These are phyloP conservation scores for Syzygium syzygioides DNA, from an alignment of 441 rosid genomes.

Conservation along the genomic window DNA sequence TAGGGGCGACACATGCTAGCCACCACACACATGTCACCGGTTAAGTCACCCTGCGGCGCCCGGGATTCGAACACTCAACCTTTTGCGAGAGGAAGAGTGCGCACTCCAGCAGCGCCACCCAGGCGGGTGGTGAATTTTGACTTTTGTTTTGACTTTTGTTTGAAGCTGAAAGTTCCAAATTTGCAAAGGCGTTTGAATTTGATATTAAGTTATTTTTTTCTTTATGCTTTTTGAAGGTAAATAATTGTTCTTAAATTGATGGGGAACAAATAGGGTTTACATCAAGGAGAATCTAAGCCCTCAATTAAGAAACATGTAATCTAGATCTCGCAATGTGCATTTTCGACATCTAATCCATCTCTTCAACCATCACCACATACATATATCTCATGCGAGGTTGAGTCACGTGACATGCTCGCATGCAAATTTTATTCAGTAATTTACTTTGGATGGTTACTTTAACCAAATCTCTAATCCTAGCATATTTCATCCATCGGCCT, in stretches of 20 bases:
- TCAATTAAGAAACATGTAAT: neutral
- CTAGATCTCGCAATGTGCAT: neutral
- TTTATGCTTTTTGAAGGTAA: neutral
- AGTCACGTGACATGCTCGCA: neutral
- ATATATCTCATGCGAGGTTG: neutral
- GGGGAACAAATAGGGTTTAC: neutral
- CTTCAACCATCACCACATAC: neutral
- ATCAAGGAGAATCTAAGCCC: neutral
- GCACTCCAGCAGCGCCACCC: no score
- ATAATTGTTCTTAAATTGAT: no score
- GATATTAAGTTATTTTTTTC: no score
- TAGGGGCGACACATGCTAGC: no score
- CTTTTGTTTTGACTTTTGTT: no score
- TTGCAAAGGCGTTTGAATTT: neutral
- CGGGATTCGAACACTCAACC: no score
- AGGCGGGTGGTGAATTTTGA: no score
- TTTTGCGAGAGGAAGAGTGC: no score
- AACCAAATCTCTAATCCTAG: neutral
- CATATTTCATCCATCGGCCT: neutral
- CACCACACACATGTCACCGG: no score
- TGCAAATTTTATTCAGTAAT: neutral
- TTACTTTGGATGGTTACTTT: neutral
- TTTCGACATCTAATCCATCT: neutral
- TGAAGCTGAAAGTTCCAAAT: neutral
- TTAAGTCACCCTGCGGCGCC: no score